Evolutionary conservation across 1,139 yeast genomes (phyloP), one percentile per base, ranked within the genome.

Genomic region (Pichia sp.): DNA sequence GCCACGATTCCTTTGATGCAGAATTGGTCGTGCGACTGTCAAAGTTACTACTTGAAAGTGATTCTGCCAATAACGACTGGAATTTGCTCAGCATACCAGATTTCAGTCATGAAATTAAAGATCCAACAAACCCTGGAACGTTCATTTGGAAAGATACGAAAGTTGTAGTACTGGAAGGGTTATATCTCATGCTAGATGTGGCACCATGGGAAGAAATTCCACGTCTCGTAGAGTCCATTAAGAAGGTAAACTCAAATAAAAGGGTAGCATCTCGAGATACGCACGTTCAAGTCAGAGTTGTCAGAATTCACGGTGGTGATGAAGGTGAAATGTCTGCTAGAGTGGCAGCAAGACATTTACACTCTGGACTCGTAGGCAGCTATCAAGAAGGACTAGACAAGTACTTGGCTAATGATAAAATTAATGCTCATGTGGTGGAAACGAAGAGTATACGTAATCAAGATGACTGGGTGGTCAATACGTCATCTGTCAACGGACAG

Each of bases 1-100:
- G 95, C 0, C 93, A 95, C 1, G 74, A 70, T 50, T 86, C 96
- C 0, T 87, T 87, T 59, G 87, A 88, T 54, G 70, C 84, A 5
- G 50, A 55, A 9, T 66, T 66, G 32, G 68, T 72, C 28, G 65
- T 66, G 0, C 58, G 54, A 17, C 49, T 67, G 36, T 63, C 56
- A 30, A 45, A 46, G 34, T 45, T 46, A 23, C 55, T 51, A 21
- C 41, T 45, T 11, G 16, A 24, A 12, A n/a, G n/a, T n/a, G n/a
- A n/a, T n/a, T 12, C 12, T 12, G 20, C 15, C 9, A 15, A 27
- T 10, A 20, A 38, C 3, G 28, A 28, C 5, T 41, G 47, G 33
- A 31, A 17, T n/a, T 37, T 64, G 7, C 55, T 75, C 3, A 45
- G 40, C 20, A 74, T 77, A 3, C 96, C 96, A 0, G 79, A 84